A percentile compares a stretch with the other conserved stretches of the same genome.
phyloP scores from a whole-genome alignment of 2,329 filamentous ascomycete species.

The Pestalotiopsis sp. region DNA sequence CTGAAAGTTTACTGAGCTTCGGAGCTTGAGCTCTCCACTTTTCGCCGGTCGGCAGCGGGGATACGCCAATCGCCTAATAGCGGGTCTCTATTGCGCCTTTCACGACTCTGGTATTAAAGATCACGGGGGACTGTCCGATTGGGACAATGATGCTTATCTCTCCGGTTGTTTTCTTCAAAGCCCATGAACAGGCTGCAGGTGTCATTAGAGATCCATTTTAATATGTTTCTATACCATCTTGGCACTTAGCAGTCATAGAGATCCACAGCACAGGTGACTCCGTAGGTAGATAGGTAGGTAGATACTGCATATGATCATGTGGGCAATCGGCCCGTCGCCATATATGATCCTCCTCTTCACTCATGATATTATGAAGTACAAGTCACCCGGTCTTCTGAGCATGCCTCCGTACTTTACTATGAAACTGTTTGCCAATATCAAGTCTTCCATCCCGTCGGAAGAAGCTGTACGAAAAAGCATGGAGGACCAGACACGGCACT shows the following conservation, averaged over 20 bases:
- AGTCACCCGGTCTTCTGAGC: too few species aligned
- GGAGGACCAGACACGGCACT: slow-evolving; percentile 31
- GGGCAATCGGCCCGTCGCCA: too few species aligned
- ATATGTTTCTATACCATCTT: too few species aligned
- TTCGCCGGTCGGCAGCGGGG: slow-evolving; percentile 8
- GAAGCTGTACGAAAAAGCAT: slow-evolving; percentile 46
- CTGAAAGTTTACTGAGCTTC: slow-evolving; percentile 6
- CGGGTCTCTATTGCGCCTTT: slow-evolving; percentile 9
- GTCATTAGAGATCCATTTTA: background rate
- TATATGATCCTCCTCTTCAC: too few species aligned
- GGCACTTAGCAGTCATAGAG: too few species aligned
- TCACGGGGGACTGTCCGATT: background rate
- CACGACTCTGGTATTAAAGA: background rate
- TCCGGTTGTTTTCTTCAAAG: background rate
- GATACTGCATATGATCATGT: too few species aligned
- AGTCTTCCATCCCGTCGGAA: slow-evolving; percentile 28
- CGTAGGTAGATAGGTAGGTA: too few species aligned
- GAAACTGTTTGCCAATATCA: slow-evolving; percentile 10
- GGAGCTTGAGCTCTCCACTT: slow-evolving; percentile 9
- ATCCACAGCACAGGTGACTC: too few species aligned
- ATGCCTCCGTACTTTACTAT: too few species aligned
- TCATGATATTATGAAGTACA: too few species aligned
- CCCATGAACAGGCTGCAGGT: background rate
- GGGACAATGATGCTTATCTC: background rate
- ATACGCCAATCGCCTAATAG: slow-evolving; percentile 11